phyloP scores from a whole-genome alignment of 345 rosid species.

The Syzygium grande region DNA sequence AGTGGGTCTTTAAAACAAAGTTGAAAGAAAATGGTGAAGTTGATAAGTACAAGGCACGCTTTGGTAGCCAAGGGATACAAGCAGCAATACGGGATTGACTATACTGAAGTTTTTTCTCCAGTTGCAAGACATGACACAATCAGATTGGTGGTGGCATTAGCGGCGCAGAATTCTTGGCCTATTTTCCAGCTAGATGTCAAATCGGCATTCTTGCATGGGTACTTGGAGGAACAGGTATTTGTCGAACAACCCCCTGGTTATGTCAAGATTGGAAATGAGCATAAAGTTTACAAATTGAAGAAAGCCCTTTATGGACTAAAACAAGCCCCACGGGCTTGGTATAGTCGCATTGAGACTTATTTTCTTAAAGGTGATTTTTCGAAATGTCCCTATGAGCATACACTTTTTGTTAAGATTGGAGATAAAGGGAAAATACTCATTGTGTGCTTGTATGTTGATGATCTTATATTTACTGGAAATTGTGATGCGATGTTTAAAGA shows the following conservation, averaged over 20 bases:
- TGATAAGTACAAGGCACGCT: neutral
- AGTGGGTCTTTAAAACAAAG: neutral
- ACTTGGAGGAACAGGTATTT: neutral
- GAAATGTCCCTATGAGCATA: neutral
- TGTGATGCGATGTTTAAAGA: neutral
- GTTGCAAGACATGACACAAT: neutral
- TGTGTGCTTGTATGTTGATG: neutral
- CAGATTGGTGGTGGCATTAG: neutral
- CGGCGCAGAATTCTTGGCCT: neutral
- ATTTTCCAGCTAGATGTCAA: neutral
- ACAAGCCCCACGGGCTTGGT: neutral
- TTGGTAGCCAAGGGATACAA: neutral
- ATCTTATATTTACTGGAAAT: no score
- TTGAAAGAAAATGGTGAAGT: neutral
- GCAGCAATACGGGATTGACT: neutral
- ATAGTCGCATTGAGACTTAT: neutral
- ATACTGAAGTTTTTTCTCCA: neutral
- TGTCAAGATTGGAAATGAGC: neutral
- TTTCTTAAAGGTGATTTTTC: neutral
- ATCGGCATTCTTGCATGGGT: neutral
- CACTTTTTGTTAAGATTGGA: neutral
- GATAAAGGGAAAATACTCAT: neutral
- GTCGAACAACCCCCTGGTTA: neutral
- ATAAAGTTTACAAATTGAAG: neutral
- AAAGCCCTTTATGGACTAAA: neutral